Base-by-base conservation (phyloP, 2,329 filamentous ascomycete species). In the Juglanconis sp. region DNA sequence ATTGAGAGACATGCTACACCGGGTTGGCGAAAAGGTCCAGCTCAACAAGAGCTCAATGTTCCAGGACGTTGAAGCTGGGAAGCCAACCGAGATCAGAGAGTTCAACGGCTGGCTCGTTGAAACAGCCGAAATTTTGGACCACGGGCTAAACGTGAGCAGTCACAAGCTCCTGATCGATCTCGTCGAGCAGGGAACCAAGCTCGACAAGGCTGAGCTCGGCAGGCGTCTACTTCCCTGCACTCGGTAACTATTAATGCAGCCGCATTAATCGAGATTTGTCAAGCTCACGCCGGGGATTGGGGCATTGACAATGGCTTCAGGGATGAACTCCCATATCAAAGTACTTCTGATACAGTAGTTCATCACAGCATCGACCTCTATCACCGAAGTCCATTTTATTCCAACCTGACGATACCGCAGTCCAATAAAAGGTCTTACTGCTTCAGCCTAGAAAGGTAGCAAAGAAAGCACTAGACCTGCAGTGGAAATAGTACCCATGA, bases 1-100 rank as follows among this genome's bases (percentile, higher is more conserved):
- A 3, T 71, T 87, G 35, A 74, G 73, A 34, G 62, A 68, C 3
- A 78, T 82, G 72, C 70, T 88, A 6, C 71, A 79, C 54, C 69
- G 69, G 8, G 76, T 83, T 7, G 81, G 77, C 2, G 61, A 71
- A n/a, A 77, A 77, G 61, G 83, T 84, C 5, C 70, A 69, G 15
- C 73, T 79, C 36, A 87, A 87, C 68, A 80, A 73, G 9, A 86
- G 83, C 69, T 86, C 83, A 4, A 87, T 87, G 85, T 75, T 86
- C 5, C 85, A 87, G 70, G 84, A 87, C 66, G 76, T 82, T 11
- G 70, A 68, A 36, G 77, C 79, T 6, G 79, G 80, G 15, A 80
- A 79, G 67, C 66, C 69, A 59, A 86, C 84, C 5, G 84, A 87
- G 68, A 77, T 87, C 48, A 69, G 74, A 53, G 82, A 85, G 64